Percentiles rank a stretch among this genome's conserved stretches.
These are phyloP conservation scores for Nigrograna mackinnonii DNA, from an alignment of 2,329 filamentous ascomycete genomes.

Conservation along the genomic window DNA sequence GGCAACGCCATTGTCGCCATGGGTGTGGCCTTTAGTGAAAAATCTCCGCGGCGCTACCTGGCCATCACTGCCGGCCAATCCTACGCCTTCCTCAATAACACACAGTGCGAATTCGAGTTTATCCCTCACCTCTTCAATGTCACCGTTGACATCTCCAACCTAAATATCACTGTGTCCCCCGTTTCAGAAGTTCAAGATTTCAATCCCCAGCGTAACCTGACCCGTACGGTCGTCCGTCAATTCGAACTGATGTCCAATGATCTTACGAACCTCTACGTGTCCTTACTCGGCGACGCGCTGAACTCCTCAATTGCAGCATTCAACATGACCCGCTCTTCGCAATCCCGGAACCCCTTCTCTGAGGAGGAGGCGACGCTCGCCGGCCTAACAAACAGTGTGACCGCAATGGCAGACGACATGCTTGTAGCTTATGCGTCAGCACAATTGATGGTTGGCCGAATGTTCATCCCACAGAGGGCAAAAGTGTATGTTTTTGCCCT, in stretches of 20 bases:
- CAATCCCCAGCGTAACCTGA: conserved; percentile 33
- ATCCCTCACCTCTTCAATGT: conserved; percentile 30
- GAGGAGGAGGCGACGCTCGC: conserved; percentile 24
- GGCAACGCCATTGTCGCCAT: conserved; percentile 34
- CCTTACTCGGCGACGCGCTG: conserved; percentile 39
- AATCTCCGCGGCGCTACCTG: conserved; percentile 27
- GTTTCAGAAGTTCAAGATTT: conserved; percentile 19
- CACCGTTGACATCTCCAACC: conserved; percentile 27
- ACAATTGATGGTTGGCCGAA: conserved; percentile 36
- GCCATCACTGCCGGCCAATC: conserved; percentile 33
- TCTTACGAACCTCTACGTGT: conserved; percentile 42
- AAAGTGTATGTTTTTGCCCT: conserved; percentile 20
- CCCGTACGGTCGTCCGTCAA: conserved; percentile 30
- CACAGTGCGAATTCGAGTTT: conserved; percentile 36
- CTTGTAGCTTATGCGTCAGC: conserved; percentile 35
- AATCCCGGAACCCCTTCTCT: conserved; percentile 12
- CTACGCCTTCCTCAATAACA: conserved; percentile 32
- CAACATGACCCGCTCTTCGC: conserved; percentile 21
- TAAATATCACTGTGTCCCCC: conserved; percentile 30
- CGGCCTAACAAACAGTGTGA: conserved; percentile 24
- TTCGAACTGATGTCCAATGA: conserved; percentile 43
- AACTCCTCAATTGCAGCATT: conserved; percentile 35
- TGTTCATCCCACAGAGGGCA: conserved; percentile 15
- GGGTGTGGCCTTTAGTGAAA: conserved; percentile 28
- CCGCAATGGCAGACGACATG: conserved; percentile 31